Conservation (phyloP, 805 yeast genomes). For the Kregervanrija delftensis region DNA sequence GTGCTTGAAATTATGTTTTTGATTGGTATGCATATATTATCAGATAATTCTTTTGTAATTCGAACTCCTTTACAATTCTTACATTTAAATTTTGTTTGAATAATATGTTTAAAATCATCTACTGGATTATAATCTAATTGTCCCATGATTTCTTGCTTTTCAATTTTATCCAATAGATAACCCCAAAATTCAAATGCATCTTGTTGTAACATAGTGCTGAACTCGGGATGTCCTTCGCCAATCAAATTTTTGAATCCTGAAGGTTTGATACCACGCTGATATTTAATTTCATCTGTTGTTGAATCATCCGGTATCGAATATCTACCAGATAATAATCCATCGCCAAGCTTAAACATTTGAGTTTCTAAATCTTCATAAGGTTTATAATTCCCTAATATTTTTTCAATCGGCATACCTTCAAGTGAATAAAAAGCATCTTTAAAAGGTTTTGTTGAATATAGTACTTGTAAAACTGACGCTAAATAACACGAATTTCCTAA, state of each 20-base stretch:
- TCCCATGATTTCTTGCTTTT: slow-evolving; percentile 32
- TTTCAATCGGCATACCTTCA: slow-evolving; percentile 29
- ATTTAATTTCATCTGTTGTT: slow-evolving; percentile 36
- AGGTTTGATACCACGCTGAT: slow-evolving; percentile 75
- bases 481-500: slow-evolving; percentile 91
- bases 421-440: slow-evolving; percentile 32
- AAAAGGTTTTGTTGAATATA: slow-evolving; percentile 42
- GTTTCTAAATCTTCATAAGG: slow-evolving; percentile 64
- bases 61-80: slow-evolving; percentile 53
- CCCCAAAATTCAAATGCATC: slow-evolving; percentile 89
- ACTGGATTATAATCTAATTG: slow-evolving; percentile 36
- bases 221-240: slow-evolving; percentile 76
- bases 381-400: slow-evolving; percentile 28
- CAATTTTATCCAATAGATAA: slow-evolving; percentile 59
- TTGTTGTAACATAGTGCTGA: slow-evolving; percentile 82
- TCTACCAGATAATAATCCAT: slow-evolving; percentile 70
- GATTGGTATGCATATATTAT: slow-evolving; percentile 58
- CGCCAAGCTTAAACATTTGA: slow-evolving; percentile 72
- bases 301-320: slow-evolving; percentile 55
- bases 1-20: slow-evolving; percentile 31
- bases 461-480: slow-evolving; percentile 70
- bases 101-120: slow-evolving; percentile 54
- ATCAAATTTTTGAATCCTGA: slow-evolving; percentile 66
- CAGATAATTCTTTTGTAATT: slow-evolving; percentile 47
- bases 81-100: slow-evolving; percentile 59